Evolutionary conservation across 495 filamentous ascomycete genomes (phyloP).

Genomic region (Apiosordaria backusii): DNA sequence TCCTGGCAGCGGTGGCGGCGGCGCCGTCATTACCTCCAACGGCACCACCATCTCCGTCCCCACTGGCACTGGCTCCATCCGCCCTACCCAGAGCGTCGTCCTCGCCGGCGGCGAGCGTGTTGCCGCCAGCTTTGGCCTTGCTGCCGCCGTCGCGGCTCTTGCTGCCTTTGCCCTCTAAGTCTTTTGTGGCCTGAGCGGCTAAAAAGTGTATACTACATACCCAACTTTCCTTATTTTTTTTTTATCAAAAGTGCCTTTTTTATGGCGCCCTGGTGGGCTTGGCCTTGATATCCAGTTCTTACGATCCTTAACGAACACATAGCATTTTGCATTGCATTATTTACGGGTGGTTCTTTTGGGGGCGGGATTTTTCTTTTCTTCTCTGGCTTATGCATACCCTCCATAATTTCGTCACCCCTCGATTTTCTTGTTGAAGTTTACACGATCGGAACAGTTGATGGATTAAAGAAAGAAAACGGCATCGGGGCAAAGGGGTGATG

Average conservation of each 20-base stretch:
- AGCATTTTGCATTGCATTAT: conserved; percentile 13
- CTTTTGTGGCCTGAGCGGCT: neutral
- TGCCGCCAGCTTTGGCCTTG: conserved; percentile 39
- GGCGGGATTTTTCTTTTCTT: neutral
- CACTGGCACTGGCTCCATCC: conserved; percentile 30
- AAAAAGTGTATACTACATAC: neutral
- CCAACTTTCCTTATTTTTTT: conserved; percentile 3
- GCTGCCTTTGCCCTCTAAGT: conserved; percentile 38
- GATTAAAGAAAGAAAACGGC: neutral
- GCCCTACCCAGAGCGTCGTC: conserved; percentile 31
- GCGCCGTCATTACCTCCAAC: conserved; percentile 28
- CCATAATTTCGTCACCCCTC: neutral
- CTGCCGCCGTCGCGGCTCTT: conserved; percentile 28
- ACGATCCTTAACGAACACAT: conserved; percentile 20
- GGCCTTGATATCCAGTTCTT: neutral
- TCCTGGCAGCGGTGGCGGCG: conserved; percentile 47
- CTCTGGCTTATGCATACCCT: neutral
- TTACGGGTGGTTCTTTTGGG: conserved; percentile 2
- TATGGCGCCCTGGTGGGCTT: neutral
- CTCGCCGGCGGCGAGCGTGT: conserved; percentile 35
- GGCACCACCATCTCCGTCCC: conserved; percentile 28
- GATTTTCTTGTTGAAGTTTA: neutral
- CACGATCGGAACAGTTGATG: conserved; percentile 1
- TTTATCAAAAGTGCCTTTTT: neutral
- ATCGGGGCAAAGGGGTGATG: neutral